Conservation (phyloP, 2,329 filamentous ascomycete genomes). For the Pseudogymnoascus verrucosus region DNA sequence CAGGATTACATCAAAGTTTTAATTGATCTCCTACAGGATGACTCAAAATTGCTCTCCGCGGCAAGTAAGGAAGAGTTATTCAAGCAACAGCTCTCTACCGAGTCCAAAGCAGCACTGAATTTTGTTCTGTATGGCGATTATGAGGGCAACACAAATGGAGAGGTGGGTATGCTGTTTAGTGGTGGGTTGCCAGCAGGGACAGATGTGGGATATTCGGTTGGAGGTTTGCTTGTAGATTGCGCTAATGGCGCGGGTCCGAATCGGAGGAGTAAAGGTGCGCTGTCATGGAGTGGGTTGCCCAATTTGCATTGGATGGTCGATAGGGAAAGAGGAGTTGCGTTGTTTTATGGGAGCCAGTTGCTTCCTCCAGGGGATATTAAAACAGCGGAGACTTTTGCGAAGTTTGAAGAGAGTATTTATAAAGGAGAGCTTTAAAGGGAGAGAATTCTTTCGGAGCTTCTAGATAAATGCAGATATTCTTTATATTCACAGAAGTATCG, state of each 20-base stretch:
- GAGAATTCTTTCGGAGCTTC: neutral
- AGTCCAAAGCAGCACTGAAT: neutral
- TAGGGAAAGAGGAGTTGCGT: slow-evolving; percentile 30
- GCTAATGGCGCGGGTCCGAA: slow-evolving; percentile 27
- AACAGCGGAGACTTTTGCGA: neutral
- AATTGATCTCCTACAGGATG: slow-evolving; percentile 45
- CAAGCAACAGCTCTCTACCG: slow-evolving; percentile 32
- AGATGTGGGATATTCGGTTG: slow-evolving; percentile 25
- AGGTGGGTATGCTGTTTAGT: neutral
- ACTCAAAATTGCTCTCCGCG: slow-evolving; percentile 37
- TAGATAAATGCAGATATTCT: neutral
- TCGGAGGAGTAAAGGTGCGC: slow-evolving; percentile 38
- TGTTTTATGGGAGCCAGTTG: slow-evolving; percentile 33
- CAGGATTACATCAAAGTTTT: slow-evolving; percentile 44
- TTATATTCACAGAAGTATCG: neutral
- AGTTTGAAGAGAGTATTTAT: neutral
- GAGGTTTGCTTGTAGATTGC: slow-evolving; percentile 31
- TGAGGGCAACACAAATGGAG: neutral
- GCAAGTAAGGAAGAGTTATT: slow-evolving; percentile 37
- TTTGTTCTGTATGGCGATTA: neutral
- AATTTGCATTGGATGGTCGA: slow-evolving; percentile 20
- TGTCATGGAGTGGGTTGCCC: slow-evolving; percentile 10
- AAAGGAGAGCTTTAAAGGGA: neutral
- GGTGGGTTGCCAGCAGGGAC: neutral
- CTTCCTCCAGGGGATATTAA: slow-evolving; percentile 31